phyloP scores from a whole-genome alignment of 768 basidiomycete species.

The Trametes cubensis region DNA sequence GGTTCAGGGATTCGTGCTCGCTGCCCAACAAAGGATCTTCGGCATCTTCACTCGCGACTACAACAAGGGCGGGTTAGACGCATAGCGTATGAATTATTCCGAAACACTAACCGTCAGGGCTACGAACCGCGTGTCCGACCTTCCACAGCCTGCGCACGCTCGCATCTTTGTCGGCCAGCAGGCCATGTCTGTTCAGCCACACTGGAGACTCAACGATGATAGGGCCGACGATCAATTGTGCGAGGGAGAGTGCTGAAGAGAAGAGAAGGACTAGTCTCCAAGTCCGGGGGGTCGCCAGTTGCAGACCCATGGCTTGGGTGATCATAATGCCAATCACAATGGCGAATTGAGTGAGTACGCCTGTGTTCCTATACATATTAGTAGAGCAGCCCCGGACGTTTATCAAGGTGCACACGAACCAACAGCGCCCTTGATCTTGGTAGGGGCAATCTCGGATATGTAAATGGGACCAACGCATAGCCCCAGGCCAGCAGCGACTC shows the following conservation, averaged over 20 bases:
- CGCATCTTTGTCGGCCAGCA: conserved; percentile 50
- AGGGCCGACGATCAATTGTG: conserved; percentile 58
- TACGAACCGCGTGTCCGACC: conserved; percentile 24
- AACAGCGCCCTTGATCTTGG: conserved; percentile 71
- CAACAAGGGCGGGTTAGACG: background rate
- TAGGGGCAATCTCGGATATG: conserved; percentile 83
- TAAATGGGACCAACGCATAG: conserved; percentile 83
- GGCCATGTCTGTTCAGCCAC: conserved; percentile 59
- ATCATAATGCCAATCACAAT: conserved; percentile 86
- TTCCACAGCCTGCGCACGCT: conserved; percentile 60
- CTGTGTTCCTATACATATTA: conserved; percentile 38
- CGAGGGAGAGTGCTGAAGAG: conserved; percentile 56
- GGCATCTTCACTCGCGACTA: conserved; percentile 23
- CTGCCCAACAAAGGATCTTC: conserved; percentile 48
- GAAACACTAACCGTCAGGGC: conserved; percentile 19
- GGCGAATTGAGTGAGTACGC: conserved; percentile 78
- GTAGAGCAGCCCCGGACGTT: background rate
- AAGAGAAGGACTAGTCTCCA: conserved; percentile 76
- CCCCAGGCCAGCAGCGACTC: conserved; percentile 72
- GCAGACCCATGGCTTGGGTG: conserved; percentile 79
- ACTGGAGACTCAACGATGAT: conserved; percentile 71
- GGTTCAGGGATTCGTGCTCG: conserved; percentile 22
- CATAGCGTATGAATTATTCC: too few species aligned
- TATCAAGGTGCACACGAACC: conserved; percentile 45
- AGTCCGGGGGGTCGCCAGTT: conserved; percentile 63